Base-by-base conservation (phyloP, 1,139 yeast species). In the Kurtzmaniella quercitrusa region DNA sequence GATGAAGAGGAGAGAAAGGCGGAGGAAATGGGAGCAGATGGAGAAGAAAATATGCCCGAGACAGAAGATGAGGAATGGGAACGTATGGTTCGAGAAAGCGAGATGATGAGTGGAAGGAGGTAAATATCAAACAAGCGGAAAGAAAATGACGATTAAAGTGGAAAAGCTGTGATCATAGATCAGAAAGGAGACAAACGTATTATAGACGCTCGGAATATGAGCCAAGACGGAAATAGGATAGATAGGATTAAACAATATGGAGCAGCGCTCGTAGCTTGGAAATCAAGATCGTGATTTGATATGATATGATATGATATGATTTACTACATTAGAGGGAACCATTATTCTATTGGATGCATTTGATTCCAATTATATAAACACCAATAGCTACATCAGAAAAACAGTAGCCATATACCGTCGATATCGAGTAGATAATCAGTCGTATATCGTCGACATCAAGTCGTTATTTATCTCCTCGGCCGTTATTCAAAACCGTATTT, bases 51-150 rank as follows among this genome's bases (percentile, higher is more conserved):
- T 7, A 61, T 64, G 39, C 61, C 66, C 15, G 51, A 76, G 37
- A 69, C 77, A 38, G 85, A 76, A 23, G 88, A 83, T 22, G 82
- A 82, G 44, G 88, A 84, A 53, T 85, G 89, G 89, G 85, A 82
- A 47, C 57, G 65, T 21, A 85, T 88, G 2, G 57, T 84, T 37
- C 64, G 72, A 40, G 80, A 82, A 12, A 85, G 88, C 87, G 88
- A 84, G 53, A 59, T 42, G 18, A 30, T 30, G 34, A 28, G 15
- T 7, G n/a, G 12, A n/a, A 9, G 12, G n/a, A 28, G n/a, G 12
- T 14, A 6, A 28, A 14, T 3, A 30, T 9, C 5, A 14, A 14
- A 30, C 8, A 12, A 30, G 34, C 9, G 30, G 12, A 26, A 14
- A 9, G 12, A 26, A 26, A 14, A 26, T 5, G 6, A 26, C 14